Percentiles rank a stretch among this genome's conserved stretches.
These are phyloP conservation scores for Elsinoe necatrix DNA, from an alignment of 2,329 filamentous ascomycete genomes.

Conservation along the genomic window DNA sequence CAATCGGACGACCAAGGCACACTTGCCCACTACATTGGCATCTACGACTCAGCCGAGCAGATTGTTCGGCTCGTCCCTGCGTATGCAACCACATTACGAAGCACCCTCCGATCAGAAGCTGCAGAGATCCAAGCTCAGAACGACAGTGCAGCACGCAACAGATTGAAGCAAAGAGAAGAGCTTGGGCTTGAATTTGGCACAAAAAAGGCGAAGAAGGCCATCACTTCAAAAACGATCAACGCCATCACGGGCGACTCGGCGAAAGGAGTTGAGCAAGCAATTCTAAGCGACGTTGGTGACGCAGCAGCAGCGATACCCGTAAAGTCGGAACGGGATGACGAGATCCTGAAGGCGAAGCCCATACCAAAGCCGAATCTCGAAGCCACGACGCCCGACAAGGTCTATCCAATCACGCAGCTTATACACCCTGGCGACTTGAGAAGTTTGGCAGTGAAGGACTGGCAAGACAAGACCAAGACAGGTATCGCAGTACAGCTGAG, in stretches of 20 bases:
- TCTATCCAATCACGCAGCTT: slow-evolving; percentile 59
- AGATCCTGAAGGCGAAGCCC: slow-evolving; percentile 60
- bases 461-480: slow-evolving; percentile 58
- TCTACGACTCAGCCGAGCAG: slow-evolving; percentile 48
- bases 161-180: slow-evolving; percentile 55
- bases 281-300: slow-evolving; percentile 56
- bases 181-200: slow-evolving; percentile 75
- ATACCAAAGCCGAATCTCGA: slow-evolving; percentile 61
- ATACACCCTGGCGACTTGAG: slow-evolving; percentile 61
- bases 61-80: slow-evolving; percentile 48
- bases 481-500: slow-evolving; percentile 49
- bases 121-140: slow-evolving; percentile 30
- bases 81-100: slow-evolving; percentile 48
- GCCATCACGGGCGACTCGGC: slow-evolving; percentile 47
- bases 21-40: slow-evolving; percentile 52
- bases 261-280: slow-evolving; percentile 47
- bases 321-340: slow-evolving; percentile 55
- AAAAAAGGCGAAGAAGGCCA: slow-evolving; percentile 74
- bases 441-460: slow-evolving; percentile 61
- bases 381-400: slow-evolving; percentile 60
- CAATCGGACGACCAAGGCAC: slow-evolving; percentile 37
- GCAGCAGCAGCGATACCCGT: slow-evolving; percentile 59
- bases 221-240: slow-evolving; percentile 60
- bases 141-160: slow-evolving; percentile 27
- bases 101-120: slow-evolving; percentile 38